Evolutionary conservation across 805 yeast genomes (phyloP).

Genomic region (Blastobotrys americana): DNA sequence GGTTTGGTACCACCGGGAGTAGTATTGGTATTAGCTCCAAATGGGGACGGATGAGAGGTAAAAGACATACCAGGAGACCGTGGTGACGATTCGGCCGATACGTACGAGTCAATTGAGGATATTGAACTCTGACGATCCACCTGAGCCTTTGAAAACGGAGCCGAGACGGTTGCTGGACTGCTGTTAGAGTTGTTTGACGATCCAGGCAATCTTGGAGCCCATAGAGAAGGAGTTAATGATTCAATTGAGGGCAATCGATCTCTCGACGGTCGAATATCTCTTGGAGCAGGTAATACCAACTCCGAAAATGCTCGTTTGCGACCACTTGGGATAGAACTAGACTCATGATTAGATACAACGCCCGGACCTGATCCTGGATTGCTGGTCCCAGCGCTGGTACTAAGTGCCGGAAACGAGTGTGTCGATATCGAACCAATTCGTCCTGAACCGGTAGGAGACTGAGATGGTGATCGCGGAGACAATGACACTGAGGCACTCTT

Average conservation of each 20-base stretch:
- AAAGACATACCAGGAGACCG: constrained; percentile 2
- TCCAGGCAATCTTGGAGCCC: not conserved
- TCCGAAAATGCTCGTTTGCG: constrained; percentile 19
- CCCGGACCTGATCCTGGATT: too few species aligned
- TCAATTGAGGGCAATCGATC: constrained; percentile 23
- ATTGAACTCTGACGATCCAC: constrained; percentile 1
- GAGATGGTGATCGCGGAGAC: not conserved
- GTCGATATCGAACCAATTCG: constrained; percentile 5
- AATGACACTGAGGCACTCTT: constrained; percentile 34
- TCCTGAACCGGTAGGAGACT: too few species aligned
- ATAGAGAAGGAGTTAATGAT: constrained; percentile 12
- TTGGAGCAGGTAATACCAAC: constrained; percentile 1
- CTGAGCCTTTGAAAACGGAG: not conserved
- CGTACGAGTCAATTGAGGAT: constrained; percentile 1
- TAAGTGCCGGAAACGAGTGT: not conserved
- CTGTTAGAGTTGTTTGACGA: not conserved
- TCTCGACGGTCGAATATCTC: not conserved
- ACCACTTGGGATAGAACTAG: too few species aligned
- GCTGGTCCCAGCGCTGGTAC: too few species aligned
- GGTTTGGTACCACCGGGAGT: not conserved
- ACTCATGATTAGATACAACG: too few species aligned
- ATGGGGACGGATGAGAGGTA: constrained; percentile 1
- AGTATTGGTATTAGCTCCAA: not conserved
- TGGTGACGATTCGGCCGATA: not conserved
- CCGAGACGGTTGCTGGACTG: not conserved